Percentiles rank a stretch among this genome's conserved stretches.
Conservation (phyloP, 2,329 filamentous ascomycete genomes). For the Escovopsis sp. region DNA sequence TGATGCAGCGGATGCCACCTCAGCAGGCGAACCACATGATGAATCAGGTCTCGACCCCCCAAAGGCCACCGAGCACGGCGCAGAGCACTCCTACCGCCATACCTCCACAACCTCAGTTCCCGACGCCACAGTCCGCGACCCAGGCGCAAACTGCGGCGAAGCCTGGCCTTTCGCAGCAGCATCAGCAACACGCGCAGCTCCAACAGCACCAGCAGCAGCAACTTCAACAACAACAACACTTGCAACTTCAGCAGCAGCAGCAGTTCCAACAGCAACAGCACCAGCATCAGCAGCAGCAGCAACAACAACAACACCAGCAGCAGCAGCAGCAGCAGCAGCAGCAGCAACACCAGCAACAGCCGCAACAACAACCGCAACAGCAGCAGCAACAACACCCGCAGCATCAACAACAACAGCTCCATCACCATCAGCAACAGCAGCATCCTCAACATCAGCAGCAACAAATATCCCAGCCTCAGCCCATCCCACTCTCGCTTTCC, state of each 20-base stretch:
- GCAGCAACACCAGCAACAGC: not conserved
- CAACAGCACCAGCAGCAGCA: too few relatives aligned
- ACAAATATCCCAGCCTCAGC: conserved; percentile 1
- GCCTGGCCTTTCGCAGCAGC: not conserved
- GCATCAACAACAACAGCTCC: not conserved
- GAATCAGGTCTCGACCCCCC: conserved; percentile 10
- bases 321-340: not conserved
- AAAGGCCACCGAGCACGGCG: conserved; percentile 11
- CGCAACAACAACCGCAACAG: conserved; percentile 16
- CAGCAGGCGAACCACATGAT: conserved; percentile 12
- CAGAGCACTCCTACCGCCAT: conserved; percentile 14
- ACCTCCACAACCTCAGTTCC: conserved; percentile 18
- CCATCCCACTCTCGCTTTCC: too few relatives aligned
- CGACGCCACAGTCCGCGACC: conserved; percentile 20
- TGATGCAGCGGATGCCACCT: conserved; percentile 29
- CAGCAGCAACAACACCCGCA: not conserved
- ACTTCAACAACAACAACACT: too few relatives aligned
- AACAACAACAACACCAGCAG: not conserved
- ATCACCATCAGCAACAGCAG: conserved; percentile 4
- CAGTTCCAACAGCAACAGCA: not conserved
- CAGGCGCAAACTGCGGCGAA: conserved; percentile 21
- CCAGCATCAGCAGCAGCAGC: not conserved
- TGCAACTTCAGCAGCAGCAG: conserved; percentile 33
- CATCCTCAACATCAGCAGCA: not conserved
- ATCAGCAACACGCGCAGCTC: too few relatives aligned